Base-by-base conservation (phyloP, 257 asterid species). In the Echium plantagineum region DNA sequence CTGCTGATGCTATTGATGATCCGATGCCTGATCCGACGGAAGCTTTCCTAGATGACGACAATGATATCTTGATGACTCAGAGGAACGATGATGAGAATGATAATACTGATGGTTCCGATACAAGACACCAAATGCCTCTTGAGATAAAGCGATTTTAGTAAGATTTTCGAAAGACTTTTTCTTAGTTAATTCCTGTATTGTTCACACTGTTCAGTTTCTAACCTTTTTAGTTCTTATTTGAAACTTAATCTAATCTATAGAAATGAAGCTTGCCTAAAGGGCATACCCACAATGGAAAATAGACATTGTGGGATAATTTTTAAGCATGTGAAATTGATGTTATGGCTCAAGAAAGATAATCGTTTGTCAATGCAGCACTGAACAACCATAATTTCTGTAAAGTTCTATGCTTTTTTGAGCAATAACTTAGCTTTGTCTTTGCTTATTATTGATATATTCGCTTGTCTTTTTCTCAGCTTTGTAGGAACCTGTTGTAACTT, bases 21-120 rank as follows among this genome's bases (percentile, higher is more conserved):
- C 77, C 89, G n/a, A 71, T 89, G 87, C 99, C 99, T 0, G 94
- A 84, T 65, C 87, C 97, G 13, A 89, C 94, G 0, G 99, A 93
- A 79, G 85, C 77, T 54, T 79, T 82, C 61, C 81, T 79, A n/a
- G 97, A 91, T 0, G 98, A 91, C 22, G 98, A 91, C 46, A 80
- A 75, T 62, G 95, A 89, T 65, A 78, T 89, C 63, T 71, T 88
- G 67, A 86, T 86, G 97, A 83, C 91, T 3, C 97, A 93, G 68
- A 85, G 97, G 71, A 71, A 73, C 3, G 87, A 79, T 57, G 94
- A 89, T 57, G 77, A 75, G 73, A 80, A 80, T 21, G 97, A 89
- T 38, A 78, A 72, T 62, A 61, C 78, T 2, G 94, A 82, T 67
- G 87, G 77, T 35, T 69, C 94, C 55, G 97, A 93, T 70, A 74